phyloP scores from a whole-genome alignment of 345 rosid genomes.

The Dipteronia sinensis region DNA sequence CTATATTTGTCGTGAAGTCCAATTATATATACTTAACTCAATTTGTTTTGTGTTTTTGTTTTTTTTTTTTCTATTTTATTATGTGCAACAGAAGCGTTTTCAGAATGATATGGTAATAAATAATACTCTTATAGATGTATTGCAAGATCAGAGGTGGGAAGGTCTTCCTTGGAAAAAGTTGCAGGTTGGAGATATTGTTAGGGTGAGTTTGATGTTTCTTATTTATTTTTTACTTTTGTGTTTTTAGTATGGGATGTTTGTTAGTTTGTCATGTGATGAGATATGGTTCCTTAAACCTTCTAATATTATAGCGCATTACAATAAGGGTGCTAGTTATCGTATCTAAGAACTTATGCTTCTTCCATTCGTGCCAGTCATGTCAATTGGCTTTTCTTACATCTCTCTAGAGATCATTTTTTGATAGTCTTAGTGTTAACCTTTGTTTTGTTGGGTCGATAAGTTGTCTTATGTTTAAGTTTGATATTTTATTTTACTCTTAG shows the following conservation, averaged over 20 bases:
- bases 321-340: background rate
- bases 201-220: constrained; percentile 52
- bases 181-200: constrained; percentile 96
- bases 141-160: constrained; percentile 86
- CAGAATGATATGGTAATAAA: constrained; percentile 96
- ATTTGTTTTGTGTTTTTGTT: constrained; percentile 15
- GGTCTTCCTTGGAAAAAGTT: constrained; percentile 85
- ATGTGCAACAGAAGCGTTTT: constrained; percentile 78
- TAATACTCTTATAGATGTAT: constrained; percentile 72
- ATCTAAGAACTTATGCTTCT: background rate
- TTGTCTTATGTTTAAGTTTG: too few species aligned
- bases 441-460: background rate
- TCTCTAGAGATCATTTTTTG: background rate
- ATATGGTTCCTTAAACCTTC: background rate
- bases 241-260: constrained; percentile 7
- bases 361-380: background rate
- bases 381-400: background rate
- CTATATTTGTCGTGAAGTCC: background rate
- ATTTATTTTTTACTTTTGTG: constrained; percentile 3
- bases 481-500: background rate
- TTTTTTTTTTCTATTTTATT: constrained; percentile 15
- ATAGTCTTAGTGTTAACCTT: background rate
- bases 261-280: constrained; percentile 12
- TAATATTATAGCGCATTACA: background rate
- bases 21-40: constrained; percentile 21